Evolutionary conservation across 129 eudicot species (phyloP), one percentile per base, ranked within the genome.

Genomic region (Saposhnikovia divaricata): DNA sequence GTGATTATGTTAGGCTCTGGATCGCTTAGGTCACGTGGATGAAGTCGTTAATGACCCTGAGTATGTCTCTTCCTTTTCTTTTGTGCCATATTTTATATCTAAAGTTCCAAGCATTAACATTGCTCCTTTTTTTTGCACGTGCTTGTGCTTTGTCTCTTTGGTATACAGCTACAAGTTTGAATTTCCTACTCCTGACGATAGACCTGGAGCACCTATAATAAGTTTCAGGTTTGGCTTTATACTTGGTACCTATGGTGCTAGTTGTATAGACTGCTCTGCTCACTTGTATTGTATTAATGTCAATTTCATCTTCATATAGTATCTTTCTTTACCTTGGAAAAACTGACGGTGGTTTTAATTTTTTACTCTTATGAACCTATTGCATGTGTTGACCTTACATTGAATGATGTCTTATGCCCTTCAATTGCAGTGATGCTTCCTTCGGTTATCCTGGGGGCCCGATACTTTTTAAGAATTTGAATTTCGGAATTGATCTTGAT

Each of bases 361-460:
- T 9, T 28, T 53, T 21, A 57, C 42, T 12, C 47, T 12, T 77
- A 14, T 3, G 4, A 55, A 51, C 23, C 61, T 6, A 18, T 63
- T 42, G 27, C 38, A 23, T 63, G 19, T n/a, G 55, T 34, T 27
- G 19, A 72, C 25, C 72, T 63, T 25, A 44, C 25, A 81, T 59
- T 37, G 47, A 43, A 38, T 76, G 38, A 39, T 81, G 46, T 70
- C 55, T 70, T 23, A 38, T 83, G 42, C n/a, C 39, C 34, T 51
- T 69, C 83, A 75, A 75, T 87, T 66, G 78, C 93, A 95, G 99
- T 85, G 99, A 95, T 82, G 99, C 99, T 73, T 95, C 99, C 37
- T 95, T 95, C 89, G 99, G 96, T 51, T 95, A 95, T 85, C 97
- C 99, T 46, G 99, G 99, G 76, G 99, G 99, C 68, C 97, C 99